Percentiles rank a stretch among this genome's conserved stretches.
Conservation (phyloP, 805 yeast genomes). For the Metschnikowia koreensis region DNA sequence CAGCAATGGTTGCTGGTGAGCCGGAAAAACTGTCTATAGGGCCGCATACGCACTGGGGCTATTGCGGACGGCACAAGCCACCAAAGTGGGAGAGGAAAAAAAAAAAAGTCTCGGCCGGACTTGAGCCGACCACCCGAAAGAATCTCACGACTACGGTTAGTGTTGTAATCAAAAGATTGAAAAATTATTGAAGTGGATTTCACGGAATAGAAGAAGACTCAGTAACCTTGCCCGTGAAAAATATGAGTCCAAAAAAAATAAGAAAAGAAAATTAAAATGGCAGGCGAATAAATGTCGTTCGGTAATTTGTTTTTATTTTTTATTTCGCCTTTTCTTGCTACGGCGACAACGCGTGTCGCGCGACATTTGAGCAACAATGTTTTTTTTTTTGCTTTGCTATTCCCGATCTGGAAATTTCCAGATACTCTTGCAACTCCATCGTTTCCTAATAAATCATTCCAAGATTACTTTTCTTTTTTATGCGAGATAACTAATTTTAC, state of each 20-base stretch:
- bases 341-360: neutral
- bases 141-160: neutral
- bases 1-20: slow-evolving; percentile 8
- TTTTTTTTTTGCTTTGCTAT: neutral
- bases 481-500: no score
- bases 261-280: no score
- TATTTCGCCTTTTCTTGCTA: neutral
- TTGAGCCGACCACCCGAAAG: neutral
- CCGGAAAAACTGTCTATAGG: slow-evolving; percentile 1
- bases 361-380: neutral
- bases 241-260: no score
- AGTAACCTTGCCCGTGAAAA: no score
- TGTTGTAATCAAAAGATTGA: neutral
- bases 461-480: neutral
- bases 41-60: slow-evolving; percentile 2
- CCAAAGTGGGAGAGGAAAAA: neutral
- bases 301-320: neutral
- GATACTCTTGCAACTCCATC: neutral
- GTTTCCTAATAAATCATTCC: neutral
- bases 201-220: no score
- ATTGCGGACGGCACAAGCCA: slow-evolving; percentile 1
- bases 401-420: neutral
- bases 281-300: neutral
- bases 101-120: neutral
- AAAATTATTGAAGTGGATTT: no score